Conservation (phyloP, 352 stramenopile species). For the Phytophthora fragariaefolia region DNA sequence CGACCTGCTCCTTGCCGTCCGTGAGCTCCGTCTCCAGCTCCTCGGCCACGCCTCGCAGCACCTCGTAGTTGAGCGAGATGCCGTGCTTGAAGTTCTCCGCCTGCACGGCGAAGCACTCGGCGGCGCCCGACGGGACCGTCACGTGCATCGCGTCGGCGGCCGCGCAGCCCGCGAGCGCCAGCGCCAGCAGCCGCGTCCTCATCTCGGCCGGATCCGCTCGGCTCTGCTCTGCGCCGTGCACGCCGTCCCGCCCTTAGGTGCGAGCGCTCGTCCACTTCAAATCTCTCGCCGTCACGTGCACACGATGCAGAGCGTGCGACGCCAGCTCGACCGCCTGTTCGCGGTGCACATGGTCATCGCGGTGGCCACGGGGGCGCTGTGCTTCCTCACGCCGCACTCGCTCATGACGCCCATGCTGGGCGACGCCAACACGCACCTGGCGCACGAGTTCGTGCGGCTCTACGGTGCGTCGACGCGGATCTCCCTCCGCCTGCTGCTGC, state of each 20-base stretch:
- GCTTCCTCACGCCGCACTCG: conserved; percentile 84
- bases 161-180: conserved; percentile 21
- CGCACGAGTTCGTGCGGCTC: conserved; percentile 88
- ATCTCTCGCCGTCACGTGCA: no score
- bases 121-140: conserved; percentile 44
- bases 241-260: no score
- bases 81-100: conserved; percentile 79
- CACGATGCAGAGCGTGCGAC: conserved; percentile 63
- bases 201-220: no score
- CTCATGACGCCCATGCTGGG: conserved; percentile 80
- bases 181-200: conserved; percentile 11
- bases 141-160: conserved; percentile 49
- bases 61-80: conserved; percentile 90
- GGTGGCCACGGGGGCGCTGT: conserved; percentile 68
- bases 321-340: conserved; percentile 86
- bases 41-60: conserved; percentile 73
- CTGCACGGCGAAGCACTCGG: conserved; percentile 81
- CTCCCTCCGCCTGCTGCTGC: not conserved
- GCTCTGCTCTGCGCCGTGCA: no score
- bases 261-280: conserved; percentile 13
- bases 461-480: conserved; percentile 54
- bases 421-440: conserved; percentile 82
- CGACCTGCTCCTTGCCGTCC: conserved; percentile 58
- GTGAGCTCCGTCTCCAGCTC: conserved; percentile 70
- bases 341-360: conserved; percentile 74